A percentile compares a stretch with the other conserved stretches of the same genome.
phyloP scores from a whole-genome alignment of 345 rosid genomes.

The Xanthoceras sorbifolium region DNA sequence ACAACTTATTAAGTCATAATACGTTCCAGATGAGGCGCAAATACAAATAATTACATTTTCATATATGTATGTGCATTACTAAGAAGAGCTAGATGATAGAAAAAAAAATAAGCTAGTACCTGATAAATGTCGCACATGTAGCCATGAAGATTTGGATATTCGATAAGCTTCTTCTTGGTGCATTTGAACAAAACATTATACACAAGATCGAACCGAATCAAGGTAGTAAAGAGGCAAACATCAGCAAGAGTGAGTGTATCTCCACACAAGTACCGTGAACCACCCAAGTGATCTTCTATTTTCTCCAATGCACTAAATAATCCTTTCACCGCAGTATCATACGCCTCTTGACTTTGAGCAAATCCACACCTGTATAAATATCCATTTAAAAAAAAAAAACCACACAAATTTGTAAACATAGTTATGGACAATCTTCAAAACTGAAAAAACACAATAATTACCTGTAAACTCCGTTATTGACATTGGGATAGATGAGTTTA shows the following conservation, averaged over 20 bases:
- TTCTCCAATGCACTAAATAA: conserved; percentile 60
- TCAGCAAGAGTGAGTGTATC: conserved; percentile 64
- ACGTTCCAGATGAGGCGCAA: too few species aligned
- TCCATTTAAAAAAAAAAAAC: neutral
- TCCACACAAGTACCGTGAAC: conserved; percentile 74
- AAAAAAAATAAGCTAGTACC: conserved; percentile 37
- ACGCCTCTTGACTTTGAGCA: conserved; percentile 87
- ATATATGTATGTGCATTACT: too few species aligned
- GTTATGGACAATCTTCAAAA: too few species aligned
- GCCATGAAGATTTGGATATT: conserved; percentile 67
- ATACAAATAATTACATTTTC: too few species aligned
- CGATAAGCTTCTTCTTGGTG: conserved; percentile 75
- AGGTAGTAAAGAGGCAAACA: conserved; percentile 79
- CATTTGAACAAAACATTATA: conserved; percentile 85
- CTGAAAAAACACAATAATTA: too few species aligned
- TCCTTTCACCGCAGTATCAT: conserved; percentile 65
- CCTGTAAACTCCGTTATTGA: conserved; percentile 90
- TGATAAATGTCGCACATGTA: conserved; percentile 78
- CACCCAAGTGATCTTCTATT: conserved; percentile 56
- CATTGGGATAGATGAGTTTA: conserved; percentile 62
- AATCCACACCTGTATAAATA: conserved; percentile 67
- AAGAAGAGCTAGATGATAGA: too few species aligned
- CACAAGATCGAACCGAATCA: conserved; percentile 76
- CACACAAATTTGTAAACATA: neutral
- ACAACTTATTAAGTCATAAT: too few species aligned